These are phyloP conservation scores for Starmerella potacharoeniae DNA, from an alignment of 805 yeast species.

Conservation along the genomic window DNA sequence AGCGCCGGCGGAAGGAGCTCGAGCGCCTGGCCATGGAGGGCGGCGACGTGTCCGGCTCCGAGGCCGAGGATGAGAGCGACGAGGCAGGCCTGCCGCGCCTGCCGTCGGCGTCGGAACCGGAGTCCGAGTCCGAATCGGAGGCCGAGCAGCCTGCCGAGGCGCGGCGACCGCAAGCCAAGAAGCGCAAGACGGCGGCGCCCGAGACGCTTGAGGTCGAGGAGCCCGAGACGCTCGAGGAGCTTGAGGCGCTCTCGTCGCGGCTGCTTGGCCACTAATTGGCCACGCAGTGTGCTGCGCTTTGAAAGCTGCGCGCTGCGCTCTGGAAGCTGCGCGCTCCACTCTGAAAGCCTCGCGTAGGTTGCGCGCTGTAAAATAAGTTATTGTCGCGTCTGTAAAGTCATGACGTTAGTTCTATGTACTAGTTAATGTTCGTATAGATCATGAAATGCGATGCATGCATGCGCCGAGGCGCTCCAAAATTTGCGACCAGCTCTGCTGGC, in stretches of 20 bases:
- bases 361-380: no score
- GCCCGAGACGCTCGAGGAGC: constrained; percentile 84
- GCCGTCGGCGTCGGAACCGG: constrained; percentile 5
- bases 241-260: constrained; percentile 50
- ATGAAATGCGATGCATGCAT: no score
- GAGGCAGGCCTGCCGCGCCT: constrained; percentile 12
- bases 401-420: no score
- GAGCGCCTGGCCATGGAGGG: constrained; percentile 43
- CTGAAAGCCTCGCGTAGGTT: no score
- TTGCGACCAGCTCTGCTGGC: no score
- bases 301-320: no score
- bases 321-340: no score
- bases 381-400: no score
- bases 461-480: no score
- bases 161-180: not conserved
- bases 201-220: constrained; percentile 63
- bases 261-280: constrained; percentile 19
- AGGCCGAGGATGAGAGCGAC: constrained; percentile 10
- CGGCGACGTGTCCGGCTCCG: constrained; percentile 26
- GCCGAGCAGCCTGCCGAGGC: not conserved
- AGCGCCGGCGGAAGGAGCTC: constrained; percentile 72
- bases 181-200: constrained; percentile 16
- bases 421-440: no score
- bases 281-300: no score
- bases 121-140: not conserved